phyloP scores from a whole-genome alignment of 2,329 filamentous ascomycete genomes.

The Arachnomyces sp. region DNA sequence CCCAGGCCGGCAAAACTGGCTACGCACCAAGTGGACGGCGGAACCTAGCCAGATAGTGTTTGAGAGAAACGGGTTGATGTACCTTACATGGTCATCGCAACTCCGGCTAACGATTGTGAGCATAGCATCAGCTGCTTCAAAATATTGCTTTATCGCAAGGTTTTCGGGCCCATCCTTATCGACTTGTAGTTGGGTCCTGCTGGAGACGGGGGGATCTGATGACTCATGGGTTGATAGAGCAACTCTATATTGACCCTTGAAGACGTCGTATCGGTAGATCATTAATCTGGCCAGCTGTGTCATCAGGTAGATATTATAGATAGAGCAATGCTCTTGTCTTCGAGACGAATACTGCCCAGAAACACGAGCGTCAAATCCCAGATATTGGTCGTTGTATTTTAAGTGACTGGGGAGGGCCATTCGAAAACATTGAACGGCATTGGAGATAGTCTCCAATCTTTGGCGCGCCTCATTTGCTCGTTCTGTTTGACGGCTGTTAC shows the following conservation, averaged over 20 bases:
- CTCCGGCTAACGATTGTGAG: conserved; percentile 20
- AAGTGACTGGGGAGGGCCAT: conserved; percentile 22
- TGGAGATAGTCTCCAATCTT: conserved; percentile 23
- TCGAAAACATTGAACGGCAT: conserved; percentile 24
- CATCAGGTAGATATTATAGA: conserved; percentile 29
- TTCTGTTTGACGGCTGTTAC: conserved; percentile 4
- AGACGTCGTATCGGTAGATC: conserved; percentile 26
- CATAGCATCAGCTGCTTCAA: conserved; percentile 24
- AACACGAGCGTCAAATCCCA: conserved; percentile 18
- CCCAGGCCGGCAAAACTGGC: conserved; percentile 10
- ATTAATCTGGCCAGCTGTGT: conserved; percentile 27
- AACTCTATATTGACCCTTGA: conserved; percentile 10
- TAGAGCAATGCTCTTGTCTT: conserved; percentile 21
- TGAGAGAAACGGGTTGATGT: conserved; percentile 26
- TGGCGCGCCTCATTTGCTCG: conserved; percentile 13
- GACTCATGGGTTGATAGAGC: not conserved
- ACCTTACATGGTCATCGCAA: conserved; percentile 19
- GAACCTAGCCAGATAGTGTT: conserved; percentile 28
- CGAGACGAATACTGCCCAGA: conserved; percentile 8
- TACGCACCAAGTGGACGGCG: conserved; percentile 21
- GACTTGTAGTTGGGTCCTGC: too few relatives aligned
- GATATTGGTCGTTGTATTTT: conserved; percentile 22
- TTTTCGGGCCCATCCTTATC: conserved; percentile 3
- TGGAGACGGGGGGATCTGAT: too few relatives aligned
- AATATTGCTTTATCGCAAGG: conserved; percentile 18